Base-by-base conservation (phyloP, 2,329 filamentous ascomycete species). In the Claviceps citrina region DNA sequence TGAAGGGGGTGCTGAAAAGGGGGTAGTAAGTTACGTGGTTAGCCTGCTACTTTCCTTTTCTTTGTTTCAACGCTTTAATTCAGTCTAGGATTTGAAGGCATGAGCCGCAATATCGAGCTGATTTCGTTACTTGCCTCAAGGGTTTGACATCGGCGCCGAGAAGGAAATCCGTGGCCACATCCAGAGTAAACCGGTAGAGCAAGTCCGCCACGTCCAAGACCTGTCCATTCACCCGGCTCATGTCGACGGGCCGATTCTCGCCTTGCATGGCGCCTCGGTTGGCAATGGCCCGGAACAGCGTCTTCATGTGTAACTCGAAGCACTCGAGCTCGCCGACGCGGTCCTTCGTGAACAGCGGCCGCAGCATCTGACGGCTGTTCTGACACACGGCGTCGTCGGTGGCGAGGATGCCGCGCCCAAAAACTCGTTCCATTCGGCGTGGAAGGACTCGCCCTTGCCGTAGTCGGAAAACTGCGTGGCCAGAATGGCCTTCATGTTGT, bases 311-410 rank as follows among this genome's bases (percentile, higher is more conserved):
- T 18, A 68, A 65, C 61, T 94, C 87, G 54, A 93, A 87, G 43
- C 80, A 77, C 38, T 84, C 70, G 44, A 94, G 63, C 57, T 94
- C 84, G 46, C 79, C 81, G 27, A 94, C 74, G 16, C 86, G 81
- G 52, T 93, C 82, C 50, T 81, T 81, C 52, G 85, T 77, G 59
- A 94, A 94, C 53, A 93, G 84, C 0, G 87, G 86, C 2, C 86
- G 71, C 46, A 95, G 77, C 44, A 94, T 67, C 47, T 84, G 77
- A n/a, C 87, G 72, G 39, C 79, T 85, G 41, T 71, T 70, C 49
- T 89, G 83, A 87, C 87, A 94, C 39, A 70, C 62, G 20, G 76
- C 66, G 10, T 81, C 80, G 54, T 95, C 87, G 0, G 84, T 93
- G 0, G 87, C 94, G 52, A 91, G 70, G 47, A 77, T 75, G 33